Evolutionary conservation across 805 yeast genomes (phyloP).

Genomic region (Cyberlindnera xylosilytica): DNA sequence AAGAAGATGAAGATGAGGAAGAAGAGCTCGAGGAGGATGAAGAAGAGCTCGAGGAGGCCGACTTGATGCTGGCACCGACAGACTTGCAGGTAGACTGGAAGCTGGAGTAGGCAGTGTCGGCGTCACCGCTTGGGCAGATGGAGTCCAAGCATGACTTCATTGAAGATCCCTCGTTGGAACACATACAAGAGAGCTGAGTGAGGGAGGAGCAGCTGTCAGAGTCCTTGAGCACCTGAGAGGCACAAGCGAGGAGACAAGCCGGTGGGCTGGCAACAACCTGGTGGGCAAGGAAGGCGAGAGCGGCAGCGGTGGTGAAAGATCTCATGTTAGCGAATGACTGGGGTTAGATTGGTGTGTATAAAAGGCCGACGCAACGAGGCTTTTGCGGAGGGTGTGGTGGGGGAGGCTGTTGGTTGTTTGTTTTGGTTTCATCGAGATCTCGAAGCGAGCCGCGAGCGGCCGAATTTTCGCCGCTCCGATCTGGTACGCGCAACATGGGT

Average conservation of each 20-base stretch:
- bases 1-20: slow-evolving; percentile 13
- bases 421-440: slow-evolving; percentile 2
- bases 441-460: not conserved
- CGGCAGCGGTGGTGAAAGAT: slow-evolving; percentile 10
- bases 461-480: not conserved
- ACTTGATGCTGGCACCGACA: slow-evolving; percentile 33
- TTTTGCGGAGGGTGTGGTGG: not conserved
- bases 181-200: slow-evolving; percentile 65
- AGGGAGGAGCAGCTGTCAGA: slow-evolving; percentile 55
- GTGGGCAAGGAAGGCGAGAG: slow-evolving; percentile 20
- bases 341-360: not conserved
- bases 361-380: not conserved
- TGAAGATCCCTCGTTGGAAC: slow-evolving; percentile 51
- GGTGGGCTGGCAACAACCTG: slow-evolving; percentile 67
- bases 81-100: slow-evolving; percentile 54
- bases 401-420: not conserved
- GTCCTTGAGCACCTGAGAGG: slow-evolving; percentile 57
- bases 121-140: slow-evolving; percentile 64
- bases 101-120: slow-evolving; percentile 55
- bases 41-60: slow-evolving; percentile 5
- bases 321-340: slow-evolving; percentile 8
- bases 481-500: slow-evolving; percentile 2
- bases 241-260: slow-evolving; percentile 90
- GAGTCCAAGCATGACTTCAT: slow-evolving; percentile 61
- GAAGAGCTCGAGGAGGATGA: slow-evolving; percentile 18